Evolutionary conservation across 495 filamentous ascomycete genomes (phyloP).

Genomic region (Pyrenopolyporus hunteri): DNA sequence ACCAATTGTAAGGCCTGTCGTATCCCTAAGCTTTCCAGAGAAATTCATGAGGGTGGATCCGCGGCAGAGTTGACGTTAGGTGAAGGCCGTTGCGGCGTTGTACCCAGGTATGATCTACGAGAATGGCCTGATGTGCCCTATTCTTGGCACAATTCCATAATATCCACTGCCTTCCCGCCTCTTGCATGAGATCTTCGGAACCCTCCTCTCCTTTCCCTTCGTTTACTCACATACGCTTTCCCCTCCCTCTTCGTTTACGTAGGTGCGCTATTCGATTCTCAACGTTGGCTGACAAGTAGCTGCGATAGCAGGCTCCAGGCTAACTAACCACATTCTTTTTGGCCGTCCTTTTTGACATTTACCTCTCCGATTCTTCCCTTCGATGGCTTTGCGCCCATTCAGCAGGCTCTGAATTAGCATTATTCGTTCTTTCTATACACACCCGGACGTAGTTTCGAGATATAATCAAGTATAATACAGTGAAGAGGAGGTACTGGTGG

Average conservation of each 20-base stretch:
- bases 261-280: slow-evolving; percentile 49
- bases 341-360: slow-evolving; percentile 35
- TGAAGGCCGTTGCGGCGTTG: slow-evolving; percentile 52
- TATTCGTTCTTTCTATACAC: slow-evolving; percentile 15
- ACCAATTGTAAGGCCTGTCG: slow-evolving; percentile 3
- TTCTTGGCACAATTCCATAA: slow-evolving; percentile 48
- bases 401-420: slow-evolving; percentile 63
- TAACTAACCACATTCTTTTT: slow-evolving; percentile 49
- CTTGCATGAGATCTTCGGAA: slow-evolving; percentile 45
- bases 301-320: slow-evolving; percentile 50
- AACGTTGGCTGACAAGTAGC: slow-evolving; percentile 53
- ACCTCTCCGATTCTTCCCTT: slow-evolving; percentile 38
- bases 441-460: slow-evolving; percentile 21
- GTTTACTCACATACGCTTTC: slow-evolving; percentile 35
- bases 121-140: slow-evolving; percentile 52
- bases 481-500: slow-evolving; percentile 34
- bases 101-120: slow-evolving; percentile 60
- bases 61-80: slow-evolving; percentile 35
- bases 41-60: slow-evolving; percentile 33
- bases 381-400: slow-evolving; percentile 51
- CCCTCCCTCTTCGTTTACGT: slow-evolving; percentile 38
- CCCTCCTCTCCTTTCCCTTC: slow-evolving; percentile 39
- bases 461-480: slow-evolving; percentile 37
- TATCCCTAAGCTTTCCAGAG: slow-evolving; percentile 6
- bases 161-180: slow-evolving; percentile 56